Base-by-base conservation (phyloP, 2,329 filamentous ascomycete species). In the Trichophyton schoenleinii region DNA sequence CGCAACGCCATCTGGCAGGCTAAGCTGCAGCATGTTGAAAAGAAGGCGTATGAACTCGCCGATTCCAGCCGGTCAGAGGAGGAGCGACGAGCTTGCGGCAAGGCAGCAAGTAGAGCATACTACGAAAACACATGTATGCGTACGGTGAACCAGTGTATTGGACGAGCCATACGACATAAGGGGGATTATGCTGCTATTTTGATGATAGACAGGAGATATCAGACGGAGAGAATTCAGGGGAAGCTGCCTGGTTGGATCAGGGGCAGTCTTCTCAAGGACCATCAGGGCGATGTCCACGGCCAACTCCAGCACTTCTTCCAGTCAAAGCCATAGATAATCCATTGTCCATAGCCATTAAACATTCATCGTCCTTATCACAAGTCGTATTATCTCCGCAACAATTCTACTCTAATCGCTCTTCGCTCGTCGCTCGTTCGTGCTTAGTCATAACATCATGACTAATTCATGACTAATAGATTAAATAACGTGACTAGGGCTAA, bases 41-140 rank as follows among this genome's bases (percentile, higher is more conserved):
- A 82, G 0, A 85, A 79, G 65, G 77, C 78, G 53, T 68, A 72
- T 48, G 67, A 71, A 57, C 7, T 42, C 6, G 22, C 48, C 9
- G 68, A 68, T 44, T 62, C 62, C 25, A 59, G 66, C n/a, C 69
- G 70, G 15, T 63, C 66, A 0, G 71, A 73, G 49, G 63, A 66
- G 3, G 66, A 65, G 59, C 69, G 68, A 61, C 71, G 67, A 62
- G 69, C 70, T 49, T 70, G 69, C 42, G 75, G 77, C 6, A 78
- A 77, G 57, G 70, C 70, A 18, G 77, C 85, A 3, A 85, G 87
- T 1, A 78, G 87, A 59, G 88, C 92, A 63, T 95, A 89, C 70
- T 95, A 95, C 70, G 91, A 96, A 72, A 97, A 97, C 70, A 84
- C 89, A 0, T 96, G 91, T 72, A 96, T 99, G 91, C 82, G 94